Base-by-base conservation (phyloP, 1,139 yeast genomes). In the Debaryomyces psychrophilus region DNA sequence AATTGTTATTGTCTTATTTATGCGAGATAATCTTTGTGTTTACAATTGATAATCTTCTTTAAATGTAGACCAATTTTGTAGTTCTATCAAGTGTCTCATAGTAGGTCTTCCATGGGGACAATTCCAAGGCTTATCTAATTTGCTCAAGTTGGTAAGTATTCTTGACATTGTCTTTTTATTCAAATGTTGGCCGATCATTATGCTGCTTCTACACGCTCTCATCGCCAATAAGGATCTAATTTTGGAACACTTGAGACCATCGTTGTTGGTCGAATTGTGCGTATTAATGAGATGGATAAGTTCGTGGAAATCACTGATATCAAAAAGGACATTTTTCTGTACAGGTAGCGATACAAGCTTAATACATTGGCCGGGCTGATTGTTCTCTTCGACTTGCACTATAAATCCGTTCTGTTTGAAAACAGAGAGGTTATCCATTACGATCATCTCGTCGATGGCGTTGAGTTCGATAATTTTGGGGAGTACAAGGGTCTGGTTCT, bases 31-130 rank as follows among this genome's bases (percentile, higher is more conserved):
- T 29, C n/a, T 29, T 28, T 22, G 33, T 35, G 18, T 12, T 25
- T 33, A 44, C 9, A 51, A 22, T n/a, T 29, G 31, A 34, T 49
- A 73, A 53, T 81, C 85, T 1, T 65, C 65, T 8, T 55, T 56
- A 50, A 77, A 80, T 1, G 74, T 56, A 22, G 64, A 59, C 81
- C 84, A 77, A 40, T 71, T 65, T 40, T 73, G 64, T 35, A 86
- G 57, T 41, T 88, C 90, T 52, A 84, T 80, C 47, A 93, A 70
- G 64, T 93, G 98, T 47, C 99, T 75, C 86, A 93, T 82, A 1
- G 99, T 93, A 0, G 99, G 99, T 50, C 99, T 72, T 0, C 99
- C 99, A 66, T 93, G 99, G 0, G 99, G 99, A 64, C 99, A 93
- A 60, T 92, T 93, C 99, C 99, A 95, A 0, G 99, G 99, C 59